Evolutionary conservation across 371 early-diverging fungal species (phyloP), one percentile per base, ranked within the genome.

Genomic region (Batkoa obscura): DNA sequence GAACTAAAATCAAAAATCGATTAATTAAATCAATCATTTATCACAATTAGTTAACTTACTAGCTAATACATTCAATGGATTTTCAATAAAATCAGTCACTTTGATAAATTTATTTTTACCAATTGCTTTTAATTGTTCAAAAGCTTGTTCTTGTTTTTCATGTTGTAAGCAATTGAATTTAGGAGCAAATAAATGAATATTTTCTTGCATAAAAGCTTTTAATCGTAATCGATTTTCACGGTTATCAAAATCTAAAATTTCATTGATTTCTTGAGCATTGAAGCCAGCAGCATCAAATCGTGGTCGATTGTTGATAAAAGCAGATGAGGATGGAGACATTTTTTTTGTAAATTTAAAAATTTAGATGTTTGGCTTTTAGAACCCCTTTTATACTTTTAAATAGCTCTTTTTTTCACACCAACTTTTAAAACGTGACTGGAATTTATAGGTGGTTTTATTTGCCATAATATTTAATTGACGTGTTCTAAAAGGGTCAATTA

Each of bases 21-120:
- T n/a, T 58, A 58, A 56, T 39, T 3, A 30, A 53, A 39, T 30
- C 2, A 58, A 34, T 42, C 38, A 10, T 32, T 17, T 31, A 8
- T 58, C n/a, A n/a, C n/a, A 55, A 48, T n/a, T 43, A 39, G 17
- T 1, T 43, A 13, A 51, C 32, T 9, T 60, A 70, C 68, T 76
- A 51, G 80, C 75, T 61, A 84, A 75, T 32, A 81, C 64, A 57
- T 82, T 82, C 41, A 81, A 69, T 1, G 85, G 83, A 62, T 84
- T 81, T 60, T 64, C 68, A 56, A 79, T 79, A 74, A 82, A 83
- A 64, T 84, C 83, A 56, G 69, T 64, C 41, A 84, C 76, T 10
- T 74, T 74, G 62, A 83, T 77, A 67, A 71, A 80, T 5, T 72
- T 72, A 45, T 62, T 62, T 39, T 76, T 70, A 9, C 73, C 76